Percentiles rank a stretch among this genome's conserved stretches.
phyloP scores from a whole-genome alignment of 1,284 basidiomycete genomes.

The Porphyrellus sp. region DNA sequence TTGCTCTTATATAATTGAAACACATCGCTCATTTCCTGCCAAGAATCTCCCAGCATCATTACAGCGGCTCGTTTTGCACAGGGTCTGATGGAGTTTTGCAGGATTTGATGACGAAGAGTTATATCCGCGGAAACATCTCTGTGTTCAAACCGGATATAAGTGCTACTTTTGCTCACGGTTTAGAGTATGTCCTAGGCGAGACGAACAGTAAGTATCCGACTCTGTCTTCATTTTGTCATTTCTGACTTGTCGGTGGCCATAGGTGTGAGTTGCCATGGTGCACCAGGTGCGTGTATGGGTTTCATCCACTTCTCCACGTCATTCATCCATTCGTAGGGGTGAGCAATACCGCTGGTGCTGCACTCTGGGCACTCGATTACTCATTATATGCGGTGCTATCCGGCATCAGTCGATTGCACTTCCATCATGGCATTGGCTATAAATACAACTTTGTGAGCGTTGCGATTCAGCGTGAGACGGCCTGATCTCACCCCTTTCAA shows the following conservation, averaged over 20 bases:
- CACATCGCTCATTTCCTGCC: neutral
- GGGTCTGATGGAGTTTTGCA: conserved; percentile 49
- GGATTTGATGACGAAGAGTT: conserved; percentile 59
- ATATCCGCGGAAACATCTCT: conserved; percentile 56
- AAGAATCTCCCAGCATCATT: conserved; percentile 63
- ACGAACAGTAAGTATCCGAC: conserved; percentile 48
- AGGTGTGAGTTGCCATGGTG: conserved; percentile 46
- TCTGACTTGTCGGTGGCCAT: conserved; percentile 2
- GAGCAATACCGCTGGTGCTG: conserved; percentile 67
- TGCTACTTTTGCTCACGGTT: conserved; percentile 43
- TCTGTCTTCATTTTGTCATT: neutral
- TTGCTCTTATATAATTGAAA: neutral
- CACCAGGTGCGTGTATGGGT: conserved; percentile 36
- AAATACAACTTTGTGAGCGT: conserved; percentile 45
- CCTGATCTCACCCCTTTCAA: neutral
- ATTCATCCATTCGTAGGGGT: conserved; percentile 38
- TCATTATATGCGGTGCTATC: conserved; percentile 49
- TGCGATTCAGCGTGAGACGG: neutral
- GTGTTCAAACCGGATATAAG: conserved; percentile 49
- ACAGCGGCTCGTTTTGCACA: conserved; percentile 55
- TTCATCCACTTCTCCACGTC: neutral
- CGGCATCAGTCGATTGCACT: conserved; percentile 34
- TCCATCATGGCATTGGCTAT: conserved; percentile 49
- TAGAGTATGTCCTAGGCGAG: conserved; percentile 62
- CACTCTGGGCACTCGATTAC: conserved; percentile 69